Percentiles rank a stretch among this genome's conserved stretches.
Evolutionary conservation across 164 flowering plant genomes (phyloP).

Genomic region (Kalanchoe fedtschenkoi): DNA sequence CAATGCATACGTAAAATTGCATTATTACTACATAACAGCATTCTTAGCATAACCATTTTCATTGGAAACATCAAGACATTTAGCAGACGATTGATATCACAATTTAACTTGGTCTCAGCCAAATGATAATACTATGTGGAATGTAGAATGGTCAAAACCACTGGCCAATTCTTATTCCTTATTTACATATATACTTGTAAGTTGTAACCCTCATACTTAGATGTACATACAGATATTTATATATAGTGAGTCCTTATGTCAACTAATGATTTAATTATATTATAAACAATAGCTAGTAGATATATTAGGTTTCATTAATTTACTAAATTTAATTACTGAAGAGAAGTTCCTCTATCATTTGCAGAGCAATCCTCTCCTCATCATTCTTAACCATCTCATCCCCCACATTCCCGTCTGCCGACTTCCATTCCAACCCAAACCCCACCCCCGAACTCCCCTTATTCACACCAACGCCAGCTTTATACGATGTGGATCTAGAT

Average conservation of each 20-base stretch:
- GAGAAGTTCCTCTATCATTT: constrained; percentile 61
- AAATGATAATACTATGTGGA: no score
- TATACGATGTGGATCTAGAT: neutral
- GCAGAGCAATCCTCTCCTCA: constrained; percentile 52
- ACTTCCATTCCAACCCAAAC: constrained; percentile 3
- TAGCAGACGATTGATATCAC: no score
- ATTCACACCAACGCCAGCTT: neutral
- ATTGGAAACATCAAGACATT: no score
- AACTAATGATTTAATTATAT: neutral
- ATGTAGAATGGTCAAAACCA: no score
- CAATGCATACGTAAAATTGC: no score
- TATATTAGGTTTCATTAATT: neutral
- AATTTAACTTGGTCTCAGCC: no score
- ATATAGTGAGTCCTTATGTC: neutral
- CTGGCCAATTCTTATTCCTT: neutral
- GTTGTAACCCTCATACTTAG: neutral
- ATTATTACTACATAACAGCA: no score
- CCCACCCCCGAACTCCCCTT: neutral
- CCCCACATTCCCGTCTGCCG: neutral
- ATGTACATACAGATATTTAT: neutral
- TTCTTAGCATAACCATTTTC: no score
- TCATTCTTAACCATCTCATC: constrained; percentile 20
- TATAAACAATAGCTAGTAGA: no score
- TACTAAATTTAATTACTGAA: constrained; percentile 24
- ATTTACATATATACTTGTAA: neutral